Percentiles rank a stretch among this genome's conserved stretches.
These are phyloP conservation scores for Puccinia novopanici DNA, from an alignment of 1,284 basidiomycete species.

Conservation along the genomic window DNA sequence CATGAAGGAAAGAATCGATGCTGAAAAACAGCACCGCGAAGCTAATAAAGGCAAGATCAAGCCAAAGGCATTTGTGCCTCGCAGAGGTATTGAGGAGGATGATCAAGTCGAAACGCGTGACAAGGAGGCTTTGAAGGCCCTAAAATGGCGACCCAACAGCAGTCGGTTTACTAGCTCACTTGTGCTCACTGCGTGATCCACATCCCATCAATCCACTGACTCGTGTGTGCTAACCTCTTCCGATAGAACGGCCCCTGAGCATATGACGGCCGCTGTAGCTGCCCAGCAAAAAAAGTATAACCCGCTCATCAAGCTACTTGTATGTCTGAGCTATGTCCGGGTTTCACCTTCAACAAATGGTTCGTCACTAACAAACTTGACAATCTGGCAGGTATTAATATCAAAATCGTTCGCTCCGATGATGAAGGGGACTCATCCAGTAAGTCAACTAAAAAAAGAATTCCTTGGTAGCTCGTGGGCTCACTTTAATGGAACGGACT, in stretches of 20 bases:
- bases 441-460: neutral
- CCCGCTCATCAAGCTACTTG: conserved; percentile 44
- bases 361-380: neutral
- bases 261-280: conserved; percentile 40
- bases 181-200: neutral
- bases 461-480: neutral
- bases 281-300: conserved; percentile 44
- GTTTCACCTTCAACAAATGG: neutral
- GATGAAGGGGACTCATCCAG: neutral
- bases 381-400: conserved; percentile 17
- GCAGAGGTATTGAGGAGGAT: conserved; percentile 3
- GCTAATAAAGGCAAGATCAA: conserved; percentile 26
- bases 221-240: neutral
- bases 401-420: conserved; percentile 28
- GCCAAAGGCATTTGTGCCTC: conserved; percentile 23
- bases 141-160: conserved; percentile 37
- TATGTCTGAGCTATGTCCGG: neutral
- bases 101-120: neutral
- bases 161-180: neutral
- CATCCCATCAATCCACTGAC: neutral
- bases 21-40: conserved; percentile 25
- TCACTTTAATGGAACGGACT: neutral
- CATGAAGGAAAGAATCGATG: neutral
- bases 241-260: conserved; percentile 33
- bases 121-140: conserved; percentile 16